phyloP scores from a whole-genome alignment of 225 moss, liverwort and hornwort genomes.

The Sphagnum contortum region DNA sequence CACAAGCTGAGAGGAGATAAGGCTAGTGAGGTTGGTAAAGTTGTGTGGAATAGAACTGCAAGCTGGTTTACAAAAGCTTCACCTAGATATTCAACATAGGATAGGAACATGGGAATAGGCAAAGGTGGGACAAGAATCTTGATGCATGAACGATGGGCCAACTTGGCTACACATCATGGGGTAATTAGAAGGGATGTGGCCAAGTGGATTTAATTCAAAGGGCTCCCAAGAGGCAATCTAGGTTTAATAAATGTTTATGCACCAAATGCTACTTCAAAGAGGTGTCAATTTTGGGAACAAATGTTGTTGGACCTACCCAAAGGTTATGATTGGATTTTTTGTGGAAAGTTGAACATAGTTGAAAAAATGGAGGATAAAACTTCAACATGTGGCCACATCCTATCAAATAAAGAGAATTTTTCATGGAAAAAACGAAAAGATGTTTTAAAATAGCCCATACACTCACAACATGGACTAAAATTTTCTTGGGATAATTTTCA shows the following conservation, averaged over 20 bases:
- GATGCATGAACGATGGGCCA: neutral
- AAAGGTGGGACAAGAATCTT: neutral
- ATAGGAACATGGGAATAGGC: neutral
- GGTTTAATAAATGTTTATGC: neutral
- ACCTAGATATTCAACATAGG: neutral
- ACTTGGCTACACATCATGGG: neutral
- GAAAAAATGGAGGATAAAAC: neutral
- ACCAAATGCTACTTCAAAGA: neutral
- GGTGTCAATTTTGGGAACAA: neutral
- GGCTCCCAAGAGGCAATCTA: neutral
- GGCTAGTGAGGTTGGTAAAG: neutral
- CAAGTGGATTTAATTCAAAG: neutral
- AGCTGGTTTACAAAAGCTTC: neutral
- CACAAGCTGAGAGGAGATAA: neutral
- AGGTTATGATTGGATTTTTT: neutral
- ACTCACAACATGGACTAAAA: neutral
- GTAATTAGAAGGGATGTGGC: neutral
- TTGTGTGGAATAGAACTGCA: neutral
- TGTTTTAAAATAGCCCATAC: neutral
- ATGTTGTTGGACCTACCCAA: neutral
- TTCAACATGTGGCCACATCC: neutral
- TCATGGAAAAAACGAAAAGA: neutral
- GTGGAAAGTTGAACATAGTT: neutral
- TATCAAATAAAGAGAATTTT: neutral
- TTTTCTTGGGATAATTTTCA: neutral